Evolutionary conservation across 169 alveolate species (phyloP).

Genomic region (Cardiosporidium cionae): DNA sequence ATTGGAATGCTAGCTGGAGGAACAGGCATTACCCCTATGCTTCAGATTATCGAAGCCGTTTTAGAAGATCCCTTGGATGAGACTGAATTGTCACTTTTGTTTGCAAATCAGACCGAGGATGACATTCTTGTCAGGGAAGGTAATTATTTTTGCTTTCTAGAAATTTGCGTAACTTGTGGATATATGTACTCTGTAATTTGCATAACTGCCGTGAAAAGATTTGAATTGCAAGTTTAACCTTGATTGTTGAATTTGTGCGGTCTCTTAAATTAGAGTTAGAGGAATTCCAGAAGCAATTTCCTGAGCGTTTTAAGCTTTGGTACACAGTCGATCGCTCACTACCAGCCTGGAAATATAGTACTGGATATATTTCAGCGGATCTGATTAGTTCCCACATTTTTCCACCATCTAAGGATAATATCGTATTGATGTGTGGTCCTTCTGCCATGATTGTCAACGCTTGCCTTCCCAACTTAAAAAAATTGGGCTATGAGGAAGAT

Average conservation of each 20-base stretch:
- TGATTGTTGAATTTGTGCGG: neutral
- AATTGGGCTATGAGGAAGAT: conserved; percentile 10
- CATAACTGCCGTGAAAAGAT: neutral
- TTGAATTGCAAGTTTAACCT: neutral
- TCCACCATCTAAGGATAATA: conserved; percentile 39
- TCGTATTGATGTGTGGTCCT: conserved; percentile 64
- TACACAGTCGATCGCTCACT: conserved; percentile 37
- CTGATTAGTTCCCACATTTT: conserved; percentile 48
- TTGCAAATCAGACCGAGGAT: conserved; percentile 51
- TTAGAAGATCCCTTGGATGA: conserved; percentile 28
- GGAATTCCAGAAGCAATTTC: conserved; percentile 9
- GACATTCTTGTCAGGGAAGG: conserved; percentile 58
- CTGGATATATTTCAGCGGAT: conserved; percentile 49
- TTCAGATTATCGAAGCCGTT: conserved; percentile 39
- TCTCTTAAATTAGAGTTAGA: conserved; percentile 10
- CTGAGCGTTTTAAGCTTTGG: conserved; percentile 32
- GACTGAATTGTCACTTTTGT: conserved; percentile 37
- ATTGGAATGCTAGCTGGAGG: conserved; percentile 66
- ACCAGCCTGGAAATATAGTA: conserved; percentile 41
- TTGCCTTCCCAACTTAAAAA: conserved; percentile 3
- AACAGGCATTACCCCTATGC: conserved; percentile 63
- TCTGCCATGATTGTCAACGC: conserved; percentile 48
- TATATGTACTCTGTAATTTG: neutral
- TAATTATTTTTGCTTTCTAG: neutral
- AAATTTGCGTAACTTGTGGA: conserved; percentile 6